A percentile compares a stretch with the other conserved stretches of the same genome.
These are phyloP conservation scores for Fusarium avenaceum DNA, from an alignment of 2,329 filamentous ascomycete genomes.

Conservation along the genomic window DNA sequence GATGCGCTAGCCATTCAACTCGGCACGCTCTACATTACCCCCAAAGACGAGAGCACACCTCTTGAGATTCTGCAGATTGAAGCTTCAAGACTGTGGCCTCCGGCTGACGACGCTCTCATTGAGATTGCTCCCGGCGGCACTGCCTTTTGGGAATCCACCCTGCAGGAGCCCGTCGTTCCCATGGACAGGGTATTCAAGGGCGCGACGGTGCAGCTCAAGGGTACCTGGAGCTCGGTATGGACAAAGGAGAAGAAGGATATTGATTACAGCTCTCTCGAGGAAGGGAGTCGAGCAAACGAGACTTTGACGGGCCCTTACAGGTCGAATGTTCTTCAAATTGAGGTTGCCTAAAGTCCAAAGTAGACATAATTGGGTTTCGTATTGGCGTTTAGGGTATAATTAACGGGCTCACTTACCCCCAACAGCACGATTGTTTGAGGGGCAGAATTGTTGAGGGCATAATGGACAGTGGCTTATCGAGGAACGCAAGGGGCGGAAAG, in stretches of 20 bases:
- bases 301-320: conserved; percentile 42
- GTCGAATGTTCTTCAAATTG: conserved; percentile 41
- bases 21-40: conserved; percentile 58
- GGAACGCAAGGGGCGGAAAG: conserved; percentile 1
- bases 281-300: conserved; percentile 35
- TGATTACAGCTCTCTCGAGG: conserved; percentile 35
- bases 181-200: conserved; percentile 52
- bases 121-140: conserved; percentile 57
- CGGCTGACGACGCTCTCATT: conserved; percentile 55
- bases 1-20: conserved; percentile 58
- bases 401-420: conserved; percentile 1
- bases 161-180: conserved; percentile 56
- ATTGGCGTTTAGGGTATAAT: conserved; percentile 12
- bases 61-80: conserved; percentile 56
- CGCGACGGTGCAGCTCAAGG: conserved; percentile 54
- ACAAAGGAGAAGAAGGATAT: conserved; percentile 44
- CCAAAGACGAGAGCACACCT: conserved; percentile 51
- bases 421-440: neutral
- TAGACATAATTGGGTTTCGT: neutral
- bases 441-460: conserved; percentile 1
- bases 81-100: conserved; percentile 59
- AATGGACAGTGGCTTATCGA: conserved; percentile 15
- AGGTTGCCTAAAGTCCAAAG: conserved; percentile 18
- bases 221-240: conserved; percentile 56
- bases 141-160: conserved; percentile 52